Percentiles rank a stretch among this genome's conserved stretches.
phyloP scores from a whole-genome alignment of 75 land plant genomes.

The Larix kaempferi region DNA sequence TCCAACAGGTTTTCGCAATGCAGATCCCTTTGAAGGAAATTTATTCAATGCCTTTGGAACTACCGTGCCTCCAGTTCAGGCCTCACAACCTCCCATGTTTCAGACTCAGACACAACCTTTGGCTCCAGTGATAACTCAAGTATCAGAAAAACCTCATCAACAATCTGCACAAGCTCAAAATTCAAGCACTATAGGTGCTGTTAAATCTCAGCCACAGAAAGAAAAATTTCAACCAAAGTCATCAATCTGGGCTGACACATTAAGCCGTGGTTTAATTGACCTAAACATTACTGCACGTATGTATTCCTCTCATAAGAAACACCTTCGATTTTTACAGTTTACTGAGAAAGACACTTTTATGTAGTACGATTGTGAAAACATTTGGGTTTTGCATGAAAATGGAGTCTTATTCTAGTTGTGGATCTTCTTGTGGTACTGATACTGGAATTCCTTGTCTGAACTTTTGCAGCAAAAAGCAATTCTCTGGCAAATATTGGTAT shows the following conservation, averaged over 20 bases:
- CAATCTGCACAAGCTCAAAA: background rate
- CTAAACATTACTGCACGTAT: slow-evolving; percentile 93
- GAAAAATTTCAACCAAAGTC: slow-evolving; percentile 81
- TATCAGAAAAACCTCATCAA: background rate
- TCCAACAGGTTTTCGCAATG: background rate
- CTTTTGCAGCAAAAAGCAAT: slow-evolving; percentile 75
- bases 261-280: slow-evolving; percentile 94
- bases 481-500: slow-evolving; percentile 80
- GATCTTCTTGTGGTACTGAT: background rate
- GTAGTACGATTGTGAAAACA: background rate
- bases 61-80: slow-evolving; percentile 48
- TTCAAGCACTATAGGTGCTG: slow-evolving; percentile 4
- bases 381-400: background rate
- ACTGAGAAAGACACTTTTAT: background rate
- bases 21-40: slow-evolving; percentile 68
- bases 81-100: background rate
- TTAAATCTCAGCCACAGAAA: slow-evolving; percentile 33
- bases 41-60: slow-evolving; percentile 54
- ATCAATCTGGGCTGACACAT: slow-evolving; percentile 93
- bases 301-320: slow-evolving; percentile 17
- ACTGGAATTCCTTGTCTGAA: slow-evolving; percentile 5
- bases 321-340: background rate
- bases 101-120: background rate
- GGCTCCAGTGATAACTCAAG: background rate
- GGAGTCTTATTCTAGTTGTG: background rate